Evolutionary conservation across 495 filamentous ascomycete species (phyloP).

Genomic region (Chaetomium cochliodes): DNA sequence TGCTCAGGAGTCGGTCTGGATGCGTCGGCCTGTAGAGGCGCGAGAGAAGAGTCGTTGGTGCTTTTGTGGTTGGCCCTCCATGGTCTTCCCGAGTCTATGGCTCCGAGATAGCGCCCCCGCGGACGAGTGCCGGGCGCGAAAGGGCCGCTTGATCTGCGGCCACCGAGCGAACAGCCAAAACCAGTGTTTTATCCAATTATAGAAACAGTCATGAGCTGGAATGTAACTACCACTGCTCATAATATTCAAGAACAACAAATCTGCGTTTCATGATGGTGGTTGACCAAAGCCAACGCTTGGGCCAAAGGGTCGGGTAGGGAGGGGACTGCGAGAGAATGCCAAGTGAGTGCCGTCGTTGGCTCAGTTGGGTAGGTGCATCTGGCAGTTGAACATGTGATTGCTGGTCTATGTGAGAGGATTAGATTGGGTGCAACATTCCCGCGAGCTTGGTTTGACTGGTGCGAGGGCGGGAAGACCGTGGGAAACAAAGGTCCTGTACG

Average conservation of each 20-base stretch:
- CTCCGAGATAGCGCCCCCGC: conserved; percentile 2
- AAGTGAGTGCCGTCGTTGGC: too few species aligned
- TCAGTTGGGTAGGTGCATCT: too few species aligned
- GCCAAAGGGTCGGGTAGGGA: too few species aligned
- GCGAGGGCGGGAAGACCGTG: not conserved
- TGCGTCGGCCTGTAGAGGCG: not conserved
- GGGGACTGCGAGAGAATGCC: not conserved
- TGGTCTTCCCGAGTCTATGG: conserved; percentile 8
- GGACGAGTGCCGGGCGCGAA: conserved; percentile 1
- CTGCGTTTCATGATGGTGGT: too few species aligned
- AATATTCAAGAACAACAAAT: too few species aligned
- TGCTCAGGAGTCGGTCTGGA: not conserved
- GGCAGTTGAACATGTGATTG: conserved; percentile 10
- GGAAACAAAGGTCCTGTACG: not conserved
- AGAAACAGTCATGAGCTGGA: not conserved
- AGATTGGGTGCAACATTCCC: not conserved
- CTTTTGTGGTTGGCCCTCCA: not conserved
- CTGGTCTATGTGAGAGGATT: not conserved
- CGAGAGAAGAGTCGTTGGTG: not conserved
- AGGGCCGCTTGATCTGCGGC: not conserved
- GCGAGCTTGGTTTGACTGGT: not conserved
- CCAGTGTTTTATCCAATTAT: not conserved
- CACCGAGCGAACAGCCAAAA: not conserved
- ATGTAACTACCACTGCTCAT: not conserved
- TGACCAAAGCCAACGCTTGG: not conserved